Percentiles rank a stretch among this genome's conserved stretches.
phyloP scores from a whole-genome alignment of 1,284 basidiomycete species.

The Apiotrichum sp. region DNA sequence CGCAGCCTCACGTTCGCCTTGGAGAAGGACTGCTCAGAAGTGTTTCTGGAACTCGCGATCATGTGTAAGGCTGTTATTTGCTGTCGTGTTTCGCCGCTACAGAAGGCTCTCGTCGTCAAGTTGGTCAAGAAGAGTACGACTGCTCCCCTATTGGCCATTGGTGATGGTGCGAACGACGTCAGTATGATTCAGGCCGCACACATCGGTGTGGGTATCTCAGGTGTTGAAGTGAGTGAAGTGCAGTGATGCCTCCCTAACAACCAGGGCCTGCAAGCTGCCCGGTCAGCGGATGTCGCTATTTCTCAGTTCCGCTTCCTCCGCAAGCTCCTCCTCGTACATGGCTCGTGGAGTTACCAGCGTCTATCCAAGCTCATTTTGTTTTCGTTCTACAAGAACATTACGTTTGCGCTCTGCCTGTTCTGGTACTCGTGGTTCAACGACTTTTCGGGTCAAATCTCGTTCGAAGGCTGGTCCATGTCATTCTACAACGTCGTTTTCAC shows the following conservation, averaged over 20 bases:
- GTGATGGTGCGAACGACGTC: constrained; percentile 59
- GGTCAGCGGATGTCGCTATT: constrained; percentile 94
- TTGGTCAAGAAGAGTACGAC: constrained; percentile 95
- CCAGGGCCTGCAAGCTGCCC: constrained; percentile 87
- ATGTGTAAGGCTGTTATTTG: constrained; percentile 66
- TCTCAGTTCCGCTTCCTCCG: constrained; percentile 97
- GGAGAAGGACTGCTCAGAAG: constrained; percentile 82
- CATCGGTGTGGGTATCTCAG: constrained; percentile 90
- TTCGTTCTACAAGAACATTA: constrained; percentile 96
- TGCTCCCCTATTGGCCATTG: constrained; percentile 84
- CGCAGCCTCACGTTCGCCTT: constrained; percentile 89
- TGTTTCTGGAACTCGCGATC: constrained; percentile 90
- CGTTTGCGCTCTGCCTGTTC: constrained; percentile 94
- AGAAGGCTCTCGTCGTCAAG: constrained; percentile 97
- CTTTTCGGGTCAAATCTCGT: constrained; percentile 96
- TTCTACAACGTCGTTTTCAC: constrained; percentile 91
- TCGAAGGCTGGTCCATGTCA: constrained; percentile 97
- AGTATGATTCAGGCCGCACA: constrained; percentile 59
- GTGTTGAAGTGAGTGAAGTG: constrained; percentile 60
- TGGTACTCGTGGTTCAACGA: constrained; percentile 99
- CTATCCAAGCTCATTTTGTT: constrained; percentile 92
- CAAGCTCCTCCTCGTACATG: constrained; percentile 93
- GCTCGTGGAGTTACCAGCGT: constrained; percentile 95
- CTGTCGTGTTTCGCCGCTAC: constrained; percentile 85
- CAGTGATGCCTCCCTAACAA: neutral